Conservation (phyloP, 2,329 filamentous ascomycete species). For the Dendrostoma leiphaemia region DNA sequence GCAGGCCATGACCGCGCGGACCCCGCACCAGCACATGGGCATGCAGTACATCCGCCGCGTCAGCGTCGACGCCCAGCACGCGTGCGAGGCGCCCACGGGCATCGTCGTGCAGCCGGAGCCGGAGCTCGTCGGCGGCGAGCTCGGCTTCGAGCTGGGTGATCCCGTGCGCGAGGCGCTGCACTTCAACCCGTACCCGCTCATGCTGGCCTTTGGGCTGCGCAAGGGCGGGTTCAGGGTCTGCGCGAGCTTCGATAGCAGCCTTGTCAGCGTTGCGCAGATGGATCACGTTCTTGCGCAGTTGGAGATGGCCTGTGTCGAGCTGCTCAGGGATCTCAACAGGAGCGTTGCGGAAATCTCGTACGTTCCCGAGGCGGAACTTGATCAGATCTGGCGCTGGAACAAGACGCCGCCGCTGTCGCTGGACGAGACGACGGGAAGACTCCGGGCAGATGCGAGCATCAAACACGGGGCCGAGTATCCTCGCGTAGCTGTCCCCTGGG, state of each 20-base stretch:
- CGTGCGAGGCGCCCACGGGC: constrained; percentile 27
- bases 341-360: constrained; percentile 33
- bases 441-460: constrained; percentile 20
- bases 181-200: constrained; percentile 48
- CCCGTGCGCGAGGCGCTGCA: constrained; percentile 27
- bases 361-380: constrained; percentile 34
- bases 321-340: constrained; percentile 25
- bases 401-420: constrained; percentile 31
- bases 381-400: constrained; percentile 43
- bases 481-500: constrained; percentile 31
- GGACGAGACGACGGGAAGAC: constrained; percentile 25
- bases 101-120: constrained; percentile 34
- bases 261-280: constrained; percentile 36
- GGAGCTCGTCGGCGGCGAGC: constrained; percentile 12
- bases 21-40: constrained; percentile 46
- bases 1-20: constrained; percentile 32
- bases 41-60: constrained; percentile 45
- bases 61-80: constrained; percentile 34
- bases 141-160: constrained; percentile 20
- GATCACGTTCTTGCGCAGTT: constrained; percentile 34
- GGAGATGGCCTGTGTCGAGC: constrained; percentile 25
- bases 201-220: constrained; percentile 43
- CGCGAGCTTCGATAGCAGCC: constrained; percentile 39
- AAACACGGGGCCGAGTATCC: constrained; percentile 32
- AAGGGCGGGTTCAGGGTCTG: constrained; percentile 41